Evolutionary conservation across 192 early-diverging fungal genomes (phyloP).

Genomic region (Tieghemiomyces parasiticus): DNA sequence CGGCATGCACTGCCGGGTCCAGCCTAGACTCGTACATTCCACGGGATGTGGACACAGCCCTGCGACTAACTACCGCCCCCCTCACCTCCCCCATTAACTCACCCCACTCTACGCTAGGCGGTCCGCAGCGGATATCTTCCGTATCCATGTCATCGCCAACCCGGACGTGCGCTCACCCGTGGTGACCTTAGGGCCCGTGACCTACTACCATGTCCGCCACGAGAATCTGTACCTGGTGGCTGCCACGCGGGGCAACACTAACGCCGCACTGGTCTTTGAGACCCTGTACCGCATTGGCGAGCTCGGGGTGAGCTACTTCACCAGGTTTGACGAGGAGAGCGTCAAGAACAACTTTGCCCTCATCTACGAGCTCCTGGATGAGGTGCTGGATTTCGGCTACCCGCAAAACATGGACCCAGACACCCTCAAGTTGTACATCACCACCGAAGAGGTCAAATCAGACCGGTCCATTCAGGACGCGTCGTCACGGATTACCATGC

Average conservation of each 20-base stretch:
- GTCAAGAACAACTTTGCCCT: slow-evolving; percentile 81
- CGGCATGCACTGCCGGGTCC: too few species aligned
- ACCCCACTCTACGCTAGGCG: slow-evolving; percentile 47
- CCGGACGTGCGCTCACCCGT: slow-evolving; percentile 79
- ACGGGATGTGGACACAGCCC: too few species aligned
- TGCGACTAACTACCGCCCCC: too few species aligned
- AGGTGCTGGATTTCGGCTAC: slow-evolving; percentile 77
- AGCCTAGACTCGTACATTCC: too few species aligned
- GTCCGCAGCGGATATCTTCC: slow-evolving; percentile 88
- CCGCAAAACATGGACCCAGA: slow-evolving; percentile 76
- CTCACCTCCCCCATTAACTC: too few species aligned
- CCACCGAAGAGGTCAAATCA: slow-evolving; percentile 71
- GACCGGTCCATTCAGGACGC: slow-evolving; percentile 41
- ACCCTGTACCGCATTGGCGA: slow-evolving; percentile 56
- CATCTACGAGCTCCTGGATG: slow-evolving; percentile 75
- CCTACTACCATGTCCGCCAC: slow-evolving; percentile 93
- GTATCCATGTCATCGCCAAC: slow-evolving; percentile 90
- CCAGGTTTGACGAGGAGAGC: slow-evolving; percentile 65
- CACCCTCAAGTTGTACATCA: slow-evolving; percentile 73
- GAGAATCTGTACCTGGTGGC: slow-evolving; percentile 92
- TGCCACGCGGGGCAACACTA: slow-evolving; percentile 60
- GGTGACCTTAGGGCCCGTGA: slow-evolving; percentile 72
- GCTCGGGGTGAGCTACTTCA: slow-evolving; percentile 65
- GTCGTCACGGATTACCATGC: slow-evolving; percentile 76
- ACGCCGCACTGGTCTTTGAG: slow-evolving; percentile 70